Percentiles rank a stretch among this genome's conserved stretches.
These are phyloP conservation scores for Lactuca sativa DNA, from an alignment of 129 eudicot species.

Conservation along the genomic window DNA sequence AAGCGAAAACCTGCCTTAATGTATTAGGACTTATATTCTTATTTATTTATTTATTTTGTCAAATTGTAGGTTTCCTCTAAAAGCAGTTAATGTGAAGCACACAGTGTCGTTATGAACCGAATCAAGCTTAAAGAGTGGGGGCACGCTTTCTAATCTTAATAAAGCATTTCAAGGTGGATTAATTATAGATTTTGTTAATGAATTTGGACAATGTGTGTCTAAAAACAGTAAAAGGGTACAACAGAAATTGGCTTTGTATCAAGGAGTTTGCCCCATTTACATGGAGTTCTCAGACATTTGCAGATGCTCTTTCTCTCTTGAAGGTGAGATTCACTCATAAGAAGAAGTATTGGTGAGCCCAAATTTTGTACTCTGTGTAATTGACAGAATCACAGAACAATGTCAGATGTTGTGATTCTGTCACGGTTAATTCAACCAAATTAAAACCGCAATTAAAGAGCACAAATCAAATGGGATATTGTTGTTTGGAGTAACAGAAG, in stretches of 20 bases:
- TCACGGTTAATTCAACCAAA: no score
- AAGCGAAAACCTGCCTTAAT: no score
- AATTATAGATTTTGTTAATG: background rate
- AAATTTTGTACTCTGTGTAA: no score
- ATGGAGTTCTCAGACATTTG: conserved; percentile 83
- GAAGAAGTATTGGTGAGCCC: no score
- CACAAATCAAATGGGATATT: no score
- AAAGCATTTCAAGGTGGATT: conserved; percentile 74
- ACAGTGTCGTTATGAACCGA: conserved; percentile 89
- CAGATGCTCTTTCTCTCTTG: conserved; percentile 63
- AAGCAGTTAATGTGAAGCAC: conserved; percentile 97
- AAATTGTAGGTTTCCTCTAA: conserved; percentile 76
- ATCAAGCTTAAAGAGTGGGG: conserved; percentile 67
- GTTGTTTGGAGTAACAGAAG: no score
- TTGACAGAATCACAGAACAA: no score
- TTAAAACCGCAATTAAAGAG: no score
- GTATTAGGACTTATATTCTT: no score
- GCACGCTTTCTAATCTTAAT: conserved; percentile 66
- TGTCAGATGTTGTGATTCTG: no score
- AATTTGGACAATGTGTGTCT: conserved; percentile 4
- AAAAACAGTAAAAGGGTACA: conserved; percentile 80
- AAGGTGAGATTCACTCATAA: conserved; percentile 49
- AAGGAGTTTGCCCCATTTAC: conserved; percentile 90
- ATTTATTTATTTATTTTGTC: background rate
- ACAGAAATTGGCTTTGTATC: conserved; percentile 91